Evolutionary conservation across 257 asterid species (phyloP).

Genomic region (Fraxinus quadrangulata): DNA sequence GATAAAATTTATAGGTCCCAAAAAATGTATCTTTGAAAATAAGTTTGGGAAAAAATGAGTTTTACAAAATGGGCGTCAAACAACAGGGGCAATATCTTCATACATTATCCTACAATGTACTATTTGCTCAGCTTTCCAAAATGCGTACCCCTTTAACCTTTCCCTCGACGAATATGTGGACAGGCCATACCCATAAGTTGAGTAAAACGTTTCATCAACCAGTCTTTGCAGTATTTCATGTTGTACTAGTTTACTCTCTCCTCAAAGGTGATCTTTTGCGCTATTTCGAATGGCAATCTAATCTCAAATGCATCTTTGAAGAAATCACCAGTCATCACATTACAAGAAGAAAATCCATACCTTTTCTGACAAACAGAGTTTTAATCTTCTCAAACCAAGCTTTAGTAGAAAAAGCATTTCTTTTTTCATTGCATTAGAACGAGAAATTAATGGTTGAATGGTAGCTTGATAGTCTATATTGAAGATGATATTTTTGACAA

Average conservation of each 20-base stretch:
- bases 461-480: no score
- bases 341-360: slow-evolving; percentile 96
- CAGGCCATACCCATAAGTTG: slow-evolving; percentile 74
- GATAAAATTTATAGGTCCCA: no score
- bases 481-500: no score
- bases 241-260: slow-evolving; percentile 85
- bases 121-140: slow-evolving; percentile 82
- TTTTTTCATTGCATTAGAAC: no score
- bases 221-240: slow-evolving; percentile 69
- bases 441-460: slow-evolving; percentile 22
- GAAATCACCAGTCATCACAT: slow-evolving; percentile 94
- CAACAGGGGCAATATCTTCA: slow-evolving; percentile 58
- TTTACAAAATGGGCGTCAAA: no score
- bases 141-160: slow-evolving; percentile 91
- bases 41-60: no score
- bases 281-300: slow-evolving; percentile 87
- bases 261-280: slow-evolving; percentile 84
- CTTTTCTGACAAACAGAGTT: slow-evolving; percentile 78
- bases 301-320: slow-evolving; percentile 86
- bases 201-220: slow-evolving; percentile 89
- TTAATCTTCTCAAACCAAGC: slow-evolving; percentile 98
- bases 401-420: no score
- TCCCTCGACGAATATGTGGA: slow-evolving; percentile 77
- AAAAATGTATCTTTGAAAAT: no score
- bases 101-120: slow-evolving; percentile 91